Percentiles rank a stretch among this genome's conserved stretches.
phyloP scores from a whole-genome alignment of 2,329 filamentous ascomycete species.

The Pseudogymnoascus sp. region DNA sequence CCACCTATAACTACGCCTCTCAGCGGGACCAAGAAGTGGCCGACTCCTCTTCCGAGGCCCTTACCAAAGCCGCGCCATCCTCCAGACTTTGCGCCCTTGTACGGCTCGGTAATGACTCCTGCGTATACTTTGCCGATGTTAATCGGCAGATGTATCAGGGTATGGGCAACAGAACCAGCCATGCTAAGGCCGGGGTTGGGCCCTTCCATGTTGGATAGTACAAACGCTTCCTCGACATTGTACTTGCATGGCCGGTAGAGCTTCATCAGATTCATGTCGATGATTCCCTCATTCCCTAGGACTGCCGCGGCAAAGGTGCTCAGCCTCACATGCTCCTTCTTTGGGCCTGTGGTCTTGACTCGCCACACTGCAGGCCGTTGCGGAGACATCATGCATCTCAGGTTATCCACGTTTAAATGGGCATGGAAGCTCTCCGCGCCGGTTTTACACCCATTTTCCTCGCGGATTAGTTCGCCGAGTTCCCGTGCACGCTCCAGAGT shows the following conservation, averaged over 20 bases:
- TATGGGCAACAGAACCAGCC: slow-evolving; percentile 16
- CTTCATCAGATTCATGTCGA: slow-evolving; percentile 34
- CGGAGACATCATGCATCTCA: slow-evolving; percentile 61
- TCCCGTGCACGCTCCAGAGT: slow-evolving; percentile 42
- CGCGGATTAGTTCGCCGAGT: slow-evolving; percentile 50
- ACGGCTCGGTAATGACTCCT: slow-evolving; percentile 15
- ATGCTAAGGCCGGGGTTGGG: slow-evolving; percentile 16
- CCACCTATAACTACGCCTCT: slow-evolving; percentile 15
- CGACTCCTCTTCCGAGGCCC: slow-evolving; percentile 15
- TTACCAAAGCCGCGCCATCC: slow-evolving; percentile 15
- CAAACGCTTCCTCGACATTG: slow-evolving; percentile 13
- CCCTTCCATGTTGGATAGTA: slow-evolving; percentile 15
- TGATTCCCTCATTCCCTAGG: slow-evolving; percentile 51
- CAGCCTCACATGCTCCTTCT: slow-evolving; percentile 33
- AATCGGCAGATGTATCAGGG: slow-evolving; percentile 14
- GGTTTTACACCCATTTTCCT: slow-evolving; percentile 51
- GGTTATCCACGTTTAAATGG: slow-evolving; percentile 51
- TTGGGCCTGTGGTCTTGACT: slow-evolving; percentile 55
- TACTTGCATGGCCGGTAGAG: slow-evolving; percentile 16
- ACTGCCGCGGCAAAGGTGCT: slow-evolving; percentile 63
- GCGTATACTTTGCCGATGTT: slow-evolving; percentile 15
- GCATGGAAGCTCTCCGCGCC: slow-evolving; percentile 60
- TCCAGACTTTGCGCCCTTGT: slow-evolving; percentile 13
- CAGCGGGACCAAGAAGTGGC: slow-evolving; percentile 13
- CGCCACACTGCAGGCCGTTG: slow-evolving; percentile 63